Percentiles rank a stretch among this genome's conserved stretches.
Conservation (phyloP, 1,284 basidiomycete species). For the Apiotrichum porosum region DNA sequence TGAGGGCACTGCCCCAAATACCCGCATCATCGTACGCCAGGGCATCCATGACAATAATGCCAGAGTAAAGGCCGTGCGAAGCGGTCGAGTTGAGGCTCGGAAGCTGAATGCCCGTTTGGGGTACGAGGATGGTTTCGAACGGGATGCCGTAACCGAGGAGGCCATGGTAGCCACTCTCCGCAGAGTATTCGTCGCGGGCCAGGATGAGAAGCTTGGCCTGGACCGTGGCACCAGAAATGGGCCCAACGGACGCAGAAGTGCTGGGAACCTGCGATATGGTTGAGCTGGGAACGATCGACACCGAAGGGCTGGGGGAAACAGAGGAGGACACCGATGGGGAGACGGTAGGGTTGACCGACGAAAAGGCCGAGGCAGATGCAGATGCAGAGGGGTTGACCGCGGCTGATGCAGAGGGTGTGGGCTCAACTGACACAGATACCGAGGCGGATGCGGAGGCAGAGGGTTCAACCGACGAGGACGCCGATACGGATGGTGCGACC, state of each 20-base stretch:
- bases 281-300: neutral
- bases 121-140: constrained; percentile 1
- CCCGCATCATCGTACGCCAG: neutral
- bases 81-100: neutral
- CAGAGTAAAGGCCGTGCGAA: constrained; percentile 5
- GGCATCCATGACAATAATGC: constrained; percentile 5
- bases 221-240: constrained; percentile 4
- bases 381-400: neutral
- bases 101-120: neutral
- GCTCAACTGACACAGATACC: neutral
- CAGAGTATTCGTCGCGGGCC: neutral
- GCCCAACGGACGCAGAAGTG: neutral
- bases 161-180: neutral
- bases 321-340: too few relatives aligned
- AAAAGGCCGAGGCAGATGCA: too few relatives aligned
- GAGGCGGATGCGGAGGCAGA: neutral
- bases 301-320: neutral
- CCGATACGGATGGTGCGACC: too few relatives aligned
- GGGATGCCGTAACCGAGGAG: constrained; percentile 7
- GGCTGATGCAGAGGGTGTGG: neutral
- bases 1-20: constrained; percentile 3
- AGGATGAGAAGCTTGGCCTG: constrained; percentile 5
- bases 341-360: too few relatives aligned
- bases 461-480: too few relatives aligned
- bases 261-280: too few relatives aligned